Base-by-base conservation (phyloP, 179 eudicot genomes). In the Silene coronaria region DNA sequence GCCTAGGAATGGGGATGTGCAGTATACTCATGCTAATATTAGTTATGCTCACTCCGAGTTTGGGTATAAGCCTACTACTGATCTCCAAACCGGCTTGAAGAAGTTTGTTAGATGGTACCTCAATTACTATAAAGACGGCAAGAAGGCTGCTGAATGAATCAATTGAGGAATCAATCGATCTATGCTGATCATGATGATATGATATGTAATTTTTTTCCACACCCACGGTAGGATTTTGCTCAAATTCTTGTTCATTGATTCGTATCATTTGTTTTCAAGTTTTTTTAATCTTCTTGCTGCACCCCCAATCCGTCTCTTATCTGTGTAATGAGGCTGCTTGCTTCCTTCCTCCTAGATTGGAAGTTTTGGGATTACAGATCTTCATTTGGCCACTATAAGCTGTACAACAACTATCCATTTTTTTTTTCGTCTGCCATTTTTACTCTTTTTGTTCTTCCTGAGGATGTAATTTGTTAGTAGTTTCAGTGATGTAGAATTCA, bases 1-100 rank as follows among this genome's bases (percentile, higher is more conserved):
- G 83, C 97, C 97, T 19, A 82, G 92, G 74, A 91, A 91, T 73
- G 97, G 95, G 1, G 97, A 91, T 77, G 97, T 91, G 30, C 92
- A 75, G 14, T 91, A 69, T 53, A 91, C 97, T 0, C 97, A 91
- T 45, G 97, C 97, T 0, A 91, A 89, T 30, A 87, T 90, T 74
- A 91, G 92, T 80, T 87, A 73, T 42, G 97, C 97, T 1, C 80
- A 83, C 67, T 77, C 83, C 67, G 90, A 90, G 80, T 88, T 90
- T 21, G 89, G 88, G 38, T 89, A 90, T 74, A 86, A 83, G 72
- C 91, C 95, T 1, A 79, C 91, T 2, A 88, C 92, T 0, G 95
- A 91, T 84, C 78, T 91, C 61, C 92, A 88, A 19, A 78, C 85
- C 4, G 97, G 97, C 28, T 75, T 91, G 89, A 91, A 90, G 92